A percentile compares a stretch with the other conserved stretches of the same genome.
phyloP scores from a whole-genome alignment of 2,329 filamentous ascomycete species.

The Paecilomyces fulvus region DNA sequence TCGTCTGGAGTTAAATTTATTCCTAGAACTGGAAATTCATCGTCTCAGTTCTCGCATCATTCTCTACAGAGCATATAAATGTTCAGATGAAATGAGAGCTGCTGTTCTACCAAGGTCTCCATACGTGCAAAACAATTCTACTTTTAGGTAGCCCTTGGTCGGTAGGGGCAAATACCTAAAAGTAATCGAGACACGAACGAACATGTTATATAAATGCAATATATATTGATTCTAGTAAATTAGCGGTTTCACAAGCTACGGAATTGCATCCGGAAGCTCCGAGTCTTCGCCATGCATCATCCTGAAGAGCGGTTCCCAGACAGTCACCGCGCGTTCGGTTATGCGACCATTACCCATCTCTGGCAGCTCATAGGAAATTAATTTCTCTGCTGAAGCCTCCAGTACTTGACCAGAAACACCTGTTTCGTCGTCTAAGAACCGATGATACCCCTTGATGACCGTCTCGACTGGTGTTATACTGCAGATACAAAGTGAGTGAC shows the following conservation, averaged over 20 bases:
- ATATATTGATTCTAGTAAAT: background rate
- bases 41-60: too few relatives aligned
- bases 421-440: constrained; percentile 38
- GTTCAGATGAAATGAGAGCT: too few relatives aligned
- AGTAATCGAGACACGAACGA: background rate
- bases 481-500: background rate
- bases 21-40: too few relatives aligned
- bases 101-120: too few relatives aligned
- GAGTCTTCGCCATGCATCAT: constrained; percentile 38
- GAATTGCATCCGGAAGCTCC: constrained; percentile 31
- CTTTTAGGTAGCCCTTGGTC: background rate
- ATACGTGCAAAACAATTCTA: too few relatives aligned
- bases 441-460: constrained; percentile 39
- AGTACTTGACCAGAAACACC: constrained; percentile 35
- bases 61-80: too few relatives aligned
- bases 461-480: constrained; percentile 36
- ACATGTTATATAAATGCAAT: background rate
- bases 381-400: constrained; percentile 38
- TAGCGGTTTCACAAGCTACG: constrained; percentile 9
- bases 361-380: constrained; percentile 29
- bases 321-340: constrained; percentile 36
- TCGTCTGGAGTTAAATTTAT: too few relatives aligned
- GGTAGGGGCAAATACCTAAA: background rate
- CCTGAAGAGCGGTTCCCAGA: constrained; percentile 43
- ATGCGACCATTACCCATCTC: constrained; percentile 34